Percentiles rank a stretch among this genome's conserved stretches.
phyloP scores from a whole-genome alignment of 139 green algal species.

The Eudorina sp. region DNA sequence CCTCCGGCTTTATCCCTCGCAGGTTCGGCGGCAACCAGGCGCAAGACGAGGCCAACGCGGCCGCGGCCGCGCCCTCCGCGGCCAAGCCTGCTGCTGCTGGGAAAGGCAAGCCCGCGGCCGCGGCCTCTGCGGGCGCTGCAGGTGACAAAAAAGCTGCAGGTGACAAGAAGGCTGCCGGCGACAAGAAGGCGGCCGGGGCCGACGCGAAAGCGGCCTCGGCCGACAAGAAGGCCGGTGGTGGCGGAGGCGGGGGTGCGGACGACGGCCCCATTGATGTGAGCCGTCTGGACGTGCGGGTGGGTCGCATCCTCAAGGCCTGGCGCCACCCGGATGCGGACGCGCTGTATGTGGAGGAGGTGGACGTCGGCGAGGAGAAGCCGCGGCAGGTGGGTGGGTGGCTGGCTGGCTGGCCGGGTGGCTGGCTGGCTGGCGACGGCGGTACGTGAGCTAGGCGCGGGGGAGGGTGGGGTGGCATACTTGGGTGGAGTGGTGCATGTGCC shows the following conservation, averaged over 20 bases:
- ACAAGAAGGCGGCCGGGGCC: background rate
- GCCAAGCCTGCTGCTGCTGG: background rate
- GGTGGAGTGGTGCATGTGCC: too few relatives aligned
- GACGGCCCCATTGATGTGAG: conserved; percentile 31
- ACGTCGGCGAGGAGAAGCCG: conserved; percentile 85
- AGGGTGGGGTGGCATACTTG: too few relatives aligned
- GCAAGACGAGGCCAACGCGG: background rate
- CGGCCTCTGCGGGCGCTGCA: background rate
- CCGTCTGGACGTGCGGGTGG: conserved; percentile 70
- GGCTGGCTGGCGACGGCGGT: too few relatives aligned
- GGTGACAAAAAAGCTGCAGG: conserved; percentile 10
- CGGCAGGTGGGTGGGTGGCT: conserved; percentile 59
- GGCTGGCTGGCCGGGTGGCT: background rate
- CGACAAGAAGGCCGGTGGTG: conserved; percentile 18
- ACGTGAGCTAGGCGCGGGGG: too few relatives aligned
- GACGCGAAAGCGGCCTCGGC: background rate
- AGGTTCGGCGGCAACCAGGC: conserved; percentile 46
- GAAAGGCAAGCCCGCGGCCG: conserved; percentile 3
- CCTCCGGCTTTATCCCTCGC: too few relatives aligned
- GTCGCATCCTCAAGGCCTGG: conserved; percentile 66
- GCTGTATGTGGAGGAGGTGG: conserved; percentile 63
- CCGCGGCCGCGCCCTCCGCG: background rate
- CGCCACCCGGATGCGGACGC: conserved; percentile 78
- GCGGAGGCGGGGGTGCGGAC: background rate
- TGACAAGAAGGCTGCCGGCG: conserved; percentile 3